Evolutionary conservation across 2,329 filamentous ascomycete species (phyloP), one percentile per base, ranked within the genome.

Genomic region (Fusarium piperis): DNA sequence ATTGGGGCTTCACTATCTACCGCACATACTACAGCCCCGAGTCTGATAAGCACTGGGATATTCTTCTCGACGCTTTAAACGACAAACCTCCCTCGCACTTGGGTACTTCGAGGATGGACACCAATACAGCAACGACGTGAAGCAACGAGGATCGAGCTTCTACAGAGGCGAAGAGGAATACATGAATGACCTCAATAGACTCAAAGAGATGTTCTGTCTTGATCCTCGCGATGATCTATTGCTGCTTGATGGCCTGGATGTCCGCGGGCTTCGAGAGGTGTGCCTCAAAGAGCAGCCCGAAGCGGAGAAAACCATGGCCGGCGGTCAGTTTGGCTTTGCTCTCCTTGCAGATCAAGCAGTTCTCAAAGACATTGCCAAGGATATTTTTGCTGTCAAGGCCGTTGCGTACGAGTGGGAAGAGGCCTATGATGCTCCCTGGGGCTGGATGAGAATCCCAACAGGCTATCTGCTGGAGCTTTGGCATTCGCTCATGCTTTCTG

Each of bases 401-500:
- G 7, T 72, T 3, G 0, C 3, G 6, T 15, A 28, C 11, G 18
- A 36, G 3, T 4, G 59, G 35, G 2, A 33, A 3, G 46, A 60
- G 4, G 6, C n/a, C n/a, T n/a, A 10, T 1, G 18, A 9, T 1
- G 23, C n/a, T 3, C 6, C 6, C 8, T 48, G 44, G 44, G 44
- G 44, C 16, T 51, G 23, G 16, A 51, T 32, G 44, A 48, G 44
- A 8, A 30, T 69, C 41, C 62, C 59, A 3, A 67, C 48, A 4
- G 48, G 68, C 1, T 65, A 59, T 63, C 11, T 72, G 8, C 7
- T 72, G 0, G 60, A 72, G 6, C 7, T 72, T 7, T 72, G 65
- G 70, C 46, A 65, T 9, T 39, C 38, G 13, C 64, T 70, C 12
- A 38, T 64, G 56, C 0, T 39, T 5, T 39, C 0, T 4, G 13